Percentiles rank a stretch among this genome's conserved stretches.
phyloP scores from a whole-genome alignment of 331 rosid genomes.

The Pyracantha coccinea region DNA sequence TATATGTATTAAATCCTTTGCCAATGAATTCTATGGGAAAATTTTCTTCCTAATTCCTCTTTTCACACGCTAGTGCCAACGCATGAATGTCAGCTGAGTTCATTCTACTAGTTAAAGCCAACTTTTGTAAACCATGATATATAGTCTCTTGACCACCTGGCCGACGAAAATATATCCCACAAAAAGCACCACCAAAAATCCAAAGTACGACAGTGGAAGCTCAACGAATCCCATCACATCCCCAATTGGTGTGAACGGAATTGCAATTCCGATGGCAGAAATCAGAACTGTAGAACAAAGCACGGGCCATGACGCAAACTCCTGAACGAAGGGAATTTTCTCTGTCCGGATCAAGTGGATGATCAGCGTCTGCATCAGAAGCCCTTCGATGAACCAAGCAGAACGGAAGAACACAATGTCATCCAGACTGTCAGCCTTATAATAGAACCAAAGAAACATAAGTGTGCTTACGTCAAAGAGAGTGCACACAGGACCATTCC shows the following conservation, averaged over 20 bases:
- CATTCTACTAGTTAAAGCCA: slow-evolving; percentile 48
- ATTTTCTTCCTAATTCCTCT: slow-evolving; percentile 3
- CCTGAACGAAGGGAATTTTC: slow-evolving; percentile 72
- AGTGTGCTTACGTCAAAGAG: slow-evolving; percentile 55
- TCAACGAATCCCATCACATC: slow-evolving; percentile 42
- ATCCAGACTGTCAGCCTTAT: background rate
- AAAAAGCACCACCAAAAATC: slow-evolving; percentile 48
- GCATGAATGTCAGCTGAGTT: background rate
- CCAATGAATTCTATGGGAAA: slow-evolving; percentile 7
- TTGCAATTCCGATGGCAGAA: slow-evolving; percentile 54
- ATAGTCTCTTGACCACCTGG: slow-evolving; percentile 61
- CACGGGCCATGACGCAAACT: slow-evolving; percentile 71
- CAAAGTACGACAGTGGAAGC: slow-evolving; percentile 58
- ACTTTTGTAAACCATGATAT: slow-evolving; percentile 49
- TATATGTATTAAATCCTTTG: background rate
- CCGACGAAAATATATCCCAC: slow-evolving; percentile 57
- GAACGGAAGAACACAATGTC: slow-evolving; percentile 47
- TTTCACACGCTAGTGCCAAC: background rate
- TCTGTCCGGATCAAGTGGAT: slow-evolving; percentile 66
- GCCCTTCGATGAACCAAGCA: slow-evolving; percentile 80
- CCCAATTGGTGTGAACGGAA: slow-evolving; percentile 55
- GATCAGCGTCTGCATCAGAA: slow-evolving; percentile 68
- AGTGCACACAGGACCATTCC: slow-evolving; percentile 78
- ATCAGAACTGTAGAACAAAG: slow-evolving; percentile 49
- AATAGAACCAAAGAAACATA: slow-evolving; percentile 50